These are phyloP conservation scores for Colletotrichum siamense DNA, from an alignment of 2,329 filamentous ascomycete genomes.

Conservation along the genomic window DNA sequence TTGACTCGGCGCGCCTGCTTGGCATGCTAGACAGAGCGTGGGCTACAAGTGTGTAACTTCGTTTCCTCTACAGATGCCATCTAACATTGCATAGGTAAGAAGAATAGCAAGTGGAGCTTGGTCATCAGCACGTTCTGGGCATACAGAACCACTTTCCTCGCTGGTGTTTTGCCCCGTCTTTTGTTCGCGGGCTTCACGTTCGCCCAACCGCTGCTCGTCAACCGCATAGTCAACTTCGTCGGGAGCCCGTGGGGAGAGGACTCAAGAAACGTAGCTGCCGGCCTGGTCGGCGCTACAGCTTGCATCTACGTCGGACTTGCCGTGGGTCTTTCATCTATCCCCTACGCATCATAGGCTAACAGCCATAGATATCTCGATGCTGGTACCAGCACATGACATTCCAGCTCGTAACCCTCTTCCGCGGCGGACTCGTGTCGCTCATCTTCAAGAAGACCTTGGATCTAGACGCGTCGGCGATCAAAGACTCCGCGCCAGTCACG, in stretches of 20 bases:
- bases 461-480: conserved; percentile 32
- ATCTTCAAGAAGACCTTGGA: conserved; percentile 54
- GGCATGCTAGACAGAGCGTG: conserved; percentile 26
- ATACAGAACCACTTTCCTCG: conserved; percentile 33
- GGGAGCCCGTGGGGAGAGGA: conserved; percentile 28
- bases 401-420: conserved; percentile 40
- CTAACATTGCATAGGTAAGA: conserved; percentile 18
- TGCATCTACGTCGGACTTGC: conserved; percentile 48
- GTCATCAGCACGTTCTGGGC: conserved; percentile 30
- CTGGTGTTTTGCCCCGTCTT: conserved; percentile 41
- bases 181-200: conserved; percentile 46
- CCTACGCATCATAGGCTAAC: conserved; percentile 8
- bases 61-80: neutral
- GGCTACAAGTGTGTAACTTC: conserved; percentile 23
- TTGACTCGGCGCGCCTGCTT: conserved; percentile 27
- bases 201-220: conserved; percentile 51
- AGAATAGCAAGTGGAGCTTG: conserved; percentile 27
- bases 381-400: conserved; percentile 39
- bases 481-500: conserved; percentile 44
- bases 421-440: conserved; percentile 44
- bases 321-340: conserved; percentile 27
- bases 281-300: conserved; percentile 45
- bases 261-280: conserved; percentile 33
- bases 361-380: neutral
- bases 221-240: conserved; percentile 36